Evolutionary conservation across 2,329 filamentous ascomycete genomes (phyloP), one percentile per base, ranked within the genome.

Genomic region (Mycogone perniciosa): DNA sequence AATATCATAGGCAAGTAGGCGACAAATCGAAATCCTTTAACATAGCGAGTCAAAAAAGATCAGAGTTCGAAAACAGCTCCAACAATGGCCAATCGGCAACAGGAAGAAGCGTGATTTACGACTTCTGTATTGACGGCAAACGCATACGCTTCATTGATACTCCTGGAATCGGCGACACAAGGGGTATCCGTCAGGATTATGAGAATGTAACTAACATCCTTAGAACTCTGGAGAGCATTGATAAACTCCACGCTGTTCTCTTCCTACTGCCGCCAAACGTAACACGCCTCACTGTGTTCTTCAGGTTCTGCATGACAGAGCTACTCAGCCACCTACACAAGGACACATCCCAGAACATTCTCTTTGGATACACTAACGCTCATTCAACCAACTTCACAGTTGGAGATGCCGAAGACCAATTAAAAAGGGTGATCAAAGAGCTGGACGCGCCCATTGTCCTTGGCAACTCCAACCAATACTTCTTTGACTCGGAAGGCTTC

Each of bases 401-500:
- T 5, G 44, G 44, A 46, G 44, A 34, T 30, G 11, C 44, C 6
- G 44, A 20, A 11, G 27, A n/a, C 27, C 13, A 6, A 27, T 31
- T 46, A 7, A 10, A 46, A 11, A 27, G 34, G 9, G 4, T 46
- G 8, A 7, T 46, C 8, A 34, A 7, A 10, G 44, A 13, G 5
- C 31, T 33, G n/a, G 34, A 37, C 11, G 27, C 11, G 5, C n/a
- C 8, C 7, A 27, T 46, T 6, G 7, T 20, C 5, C 7, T 46
- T 35, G 44, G 26, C 9, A 27, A 46, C 11, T 11, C 31, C 6
- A 46, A 46, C 31, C 31, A 30, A 20, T 46, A 33, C 44, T 46
- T 46, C 26, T 46, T 46, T 8, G 44, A 46, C 20, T 46, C 44
- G 13, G 44, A 46, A 37, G 20, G 31, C 7, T 46, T 46, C 11